These are phyloP conservation scores for Colletotrichum kahawae DNA, from an alignment of 2,329 filamentous ascomycete species.

Conservation along the genomic window DNA sequence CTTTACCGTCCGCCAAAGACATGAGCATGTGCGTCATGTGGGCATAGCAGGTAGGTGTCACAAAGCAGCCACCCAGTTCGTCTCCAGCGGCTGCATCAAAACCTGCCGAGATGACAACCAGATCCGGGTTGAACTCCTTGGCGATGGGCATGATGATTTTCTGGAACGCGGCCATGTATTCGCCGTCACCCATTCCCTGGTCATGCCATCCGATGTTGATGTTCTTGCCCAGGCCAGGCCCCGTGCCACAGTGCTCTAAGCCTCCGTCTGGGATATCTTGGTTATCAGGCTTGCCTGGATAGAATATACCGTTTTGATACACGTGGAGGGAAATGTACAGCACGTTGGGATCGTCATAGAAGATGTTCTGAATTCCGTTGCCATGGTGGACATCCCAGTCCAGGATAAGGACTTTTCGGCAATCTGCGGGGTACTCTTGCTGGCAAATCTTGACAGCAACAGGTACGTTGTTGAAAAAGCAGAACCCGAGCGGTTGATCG, in stretches of 20 bases:
- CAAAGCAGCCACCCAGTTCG: conserved; percentile 89
- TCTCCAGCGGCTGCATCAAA: conserved; percentile 97
- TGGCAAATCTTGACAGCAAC: conserved; percentile 92
- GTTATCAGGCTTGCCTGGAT: conserved; percentile 72
- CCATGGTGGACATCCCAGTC: conserved; percentile 88
- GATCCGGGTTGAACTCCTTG: conserved; percentile 88
- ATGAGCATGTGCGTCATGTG: conserved; percentile 99
- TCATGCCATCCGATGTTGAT: conserved; percentile 72
- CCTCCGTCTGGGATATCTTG: conserved; percentile 64
- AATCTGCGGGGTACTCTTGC: conserved; percentile 76
- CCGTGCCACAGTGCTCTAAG: conserved; percentile 63
- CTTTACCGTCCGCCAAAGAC: conserved; percentile 86
- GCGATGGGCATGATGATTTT: conserved; percentile 96
- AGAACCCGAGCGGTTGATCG: conserved; percentile 89
- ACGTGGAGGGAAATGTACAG: conserved; percentile 96
- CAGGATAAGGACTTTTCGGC: conserved; percentile 88
- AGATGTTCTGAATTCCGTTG: conserved; percentile 95
- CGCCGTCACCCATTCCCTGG: conserved; percentile 89
- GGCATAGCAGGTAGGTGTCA: conserved; percentile 88
- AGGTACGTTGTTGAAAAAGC: conserved; percentile 96
- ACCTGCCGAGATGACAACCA: conserved; percentile 93
- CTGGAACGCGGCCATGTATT: conserved; percentile 97
- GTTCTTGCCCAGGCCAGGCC: conserved; percentile 62
- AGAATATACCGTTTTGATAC: conserved; percentile 82
- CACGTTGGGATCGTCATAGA: conserved; percentile 92